Base-by-base conservation (phyloP, 2,329 filamentous ascomycete species). In the Clarireedia homoeocarpa region DNA sequence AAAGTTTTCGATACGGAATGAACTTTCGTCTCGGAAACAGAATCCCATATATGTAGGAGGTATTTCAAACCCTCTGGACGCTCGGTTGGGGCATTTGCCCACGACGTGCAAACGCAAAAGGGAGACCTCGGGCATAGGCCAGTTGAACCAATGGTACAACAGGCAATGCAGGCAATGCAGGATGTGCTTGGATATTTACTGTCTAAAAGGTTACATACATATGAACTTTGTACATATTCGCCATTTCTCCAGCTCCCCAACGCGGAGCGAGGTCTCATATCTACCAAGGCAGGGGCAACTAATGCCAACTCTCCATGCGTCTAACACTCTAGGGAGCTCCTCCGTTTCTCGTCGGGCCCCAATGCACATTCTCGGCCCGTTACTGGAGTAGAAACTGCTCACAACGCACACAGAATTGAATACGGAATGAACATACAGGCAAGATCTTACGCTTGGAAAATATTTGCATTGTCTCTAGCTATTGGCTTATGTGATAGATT, bases 401-500 rank as follows among this genome's bases (percentile, higher is more conserved):
- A 24, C 20, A 45, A 10, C 14, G 42, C 42, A 45, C n/a, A 4
- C 14, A 55, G 14, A 44, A 36, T 23, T 9, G 36, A 2, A 20
- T 20, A 42, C 17, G 6, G 39, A 7, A 15, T 24, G 26, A 10
- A 24, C 34, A 42, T 24, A 30, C 6, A 17, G 20, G 20, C 24
- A 51, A 51, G 17, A 51, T 39, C 4, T 6, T 23, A 10, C 17
- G 4, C 24, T 51, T 45, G 14, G 27, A 36, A 51, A 45, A 34
- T 26, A 17, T 50, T 51, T 6, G 20, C 23, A 55, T 55, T 55
- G 46, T 51, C 39, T 38, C 36, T 23, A 55, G 53, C 26, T 36
- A 44, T 34, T 26, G 27, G 48, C 40, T 38, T 20, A 26, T 56
- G 53, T 45, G 27, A 42, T 53, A 23, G 17, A 38, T 55, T 48